Conservation (phyloP, 2,329 filamentous ascomycete genomes). For the Monosporascus sp. region DNA sequence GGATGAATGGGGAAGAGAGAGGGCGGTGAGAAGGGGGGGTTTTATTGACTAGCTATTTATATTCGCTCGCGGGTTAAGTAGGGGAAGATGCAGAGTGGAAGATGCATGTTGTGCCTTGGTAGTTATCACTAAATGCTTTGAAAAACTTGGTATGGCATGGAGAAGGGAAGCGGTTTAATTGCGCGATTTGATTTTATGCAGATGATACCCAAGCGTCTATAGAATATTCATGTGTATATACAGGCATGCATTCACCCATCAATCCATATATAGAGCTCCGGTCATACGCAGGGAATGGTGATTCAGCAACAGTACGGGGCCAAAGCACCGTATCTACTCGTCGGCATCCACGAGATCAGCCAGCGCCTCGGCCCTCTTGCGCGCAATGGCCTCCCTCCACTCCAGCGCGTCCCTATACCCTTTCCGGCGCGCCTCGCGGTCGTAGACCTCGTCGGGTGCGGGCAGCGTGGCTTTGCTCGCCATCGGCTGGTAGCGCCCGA, state of each 20-base stretch:
- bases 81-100: too few species aligned
- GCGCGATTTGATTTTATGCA: not conserved
- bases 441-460: slow-evolving; percentile 51
- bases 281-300: not conserved
- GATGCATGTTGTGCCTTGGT: too few species aligned
- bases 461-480: slow-evolving; percentile 46
- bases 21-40: not conserved
- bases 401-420: slow-evolving; percentile 52
- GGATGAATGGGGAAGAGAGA: slow-evolving; percentile 23
- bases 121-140: too few species aligned
- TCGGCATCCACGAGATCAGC: slow-evolving; percentile 24
- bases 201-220: not conserved
- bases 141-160: too few species aligned
- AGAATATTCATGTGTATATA: not conserved
- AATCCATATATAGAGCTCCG: too few species aligned
- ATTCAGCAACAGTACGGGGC: not conserved
- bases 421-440: slow-evolving; percentile 57
- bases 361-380: slow-evolving; percentile 15
- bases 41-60: not conserved
- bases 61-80: too few species aligned
- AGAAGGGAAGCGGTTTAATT: not conserved
- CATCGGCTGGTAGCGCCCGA: slow-evolving; percentile 52
- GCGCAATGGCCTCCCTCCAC: slow-evolving; percentile 23
- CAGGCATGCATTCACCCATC: not conserved
- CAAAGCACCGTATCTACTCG: too few species aligned